A percentile compares a stretch with the other conserved stretches of the same genome.
phyloP scores from a whole-genome alignment of 352 stramenopile species.

The Pythium vanterpoolii region DNA sequence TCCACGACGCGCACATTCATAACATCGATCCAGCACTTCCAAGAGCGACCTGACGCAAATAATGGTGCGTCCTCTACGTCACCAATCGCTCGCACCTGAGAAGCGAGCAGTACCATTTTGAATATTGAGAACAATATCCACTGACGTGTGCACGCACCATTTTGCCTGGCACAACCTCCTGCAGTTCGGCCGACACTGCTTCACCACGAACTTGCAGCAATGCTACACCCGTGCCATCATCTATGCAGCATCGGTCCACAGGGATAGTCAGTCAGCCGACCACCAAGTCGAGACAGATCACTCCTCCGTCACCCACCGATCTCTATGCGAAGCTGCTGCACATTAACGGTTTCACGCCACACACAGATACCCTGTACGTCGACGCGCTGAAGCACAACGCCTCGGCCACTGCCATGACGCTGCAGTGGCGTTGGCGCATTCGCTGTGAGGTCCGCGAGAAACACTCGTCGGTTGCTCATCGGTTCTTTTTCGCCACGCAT shows the following conservation, averaged over 20 bases:
- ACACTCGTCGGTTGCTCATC: constrained; percentile 18
- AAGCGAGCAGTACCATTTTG: background rate
- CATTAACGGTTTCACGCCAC: constrained; percentile 10
- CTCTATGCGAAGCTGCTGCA: constrained; percentile 11
- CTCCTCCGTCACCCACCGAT: constrained; percentile 19
- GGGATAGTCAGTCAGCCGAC: background rate
- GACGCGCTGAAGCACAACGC: constrained; percentile 2
- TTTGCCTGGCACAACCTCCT: constrained; percentile 1
- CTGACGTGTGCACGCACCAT: constrained; percentile 21
- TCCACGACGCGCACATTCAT: constrained; percentile 37
- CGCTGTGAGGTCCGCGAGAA: constrained; percentile 16
- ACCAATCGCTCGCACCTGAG: constrained; percentile 10
- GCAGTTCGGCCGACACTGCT: constrained; percentile 1
- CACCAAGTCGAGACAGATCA: too few relatives aligned
- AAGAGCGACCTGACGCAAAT: constrained; percentile 19
- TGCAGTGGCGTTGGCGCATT: background rate
- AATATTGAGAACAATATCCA: too few relatives aligned
- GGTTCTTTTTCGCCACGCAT: too few relatives aligned
- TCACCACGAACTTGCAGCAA: constrained; percentile 21
- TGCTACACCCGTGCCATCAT: constrained; percentile 23
- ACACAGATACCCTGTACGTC: constrained; percentile 22
- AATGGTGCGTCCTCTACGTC: constrained; percentile 13
- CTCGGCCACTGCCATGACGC: background rate
- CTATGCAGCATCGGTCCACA: background rate
- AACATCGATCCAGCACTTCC: constrained; percentile 19